A percentile compares a stretch with the other conserved stretches of the same genome.
Evolutionary conservation across 2,329 filamentous ascomycete genomes (phyloP).

Genomic region (Lojkania enalia): DNA sequence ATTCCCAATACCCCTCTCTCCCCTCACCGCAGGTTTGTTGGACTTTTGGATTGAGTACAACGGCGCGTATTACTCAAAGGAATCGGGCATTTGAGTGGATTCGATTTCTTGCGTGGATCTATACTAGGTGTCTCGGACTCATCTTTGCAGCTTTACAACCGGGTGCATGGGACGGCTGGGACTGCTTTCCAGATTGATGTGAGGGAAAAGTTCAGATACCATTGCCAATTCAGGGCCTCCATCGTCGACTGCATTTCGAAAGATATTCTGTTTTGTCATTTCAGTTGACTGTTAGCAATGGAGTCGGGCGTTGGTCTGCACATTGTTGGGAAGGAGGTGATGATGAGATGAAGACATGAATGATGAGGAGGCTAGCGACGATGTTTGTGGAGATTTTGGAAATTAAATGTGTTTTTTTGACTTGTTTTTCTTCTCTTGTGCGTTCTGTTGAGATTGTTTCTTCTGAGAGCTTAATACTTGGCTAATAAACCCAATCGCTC

Average conservation of each 20-base stretch:
- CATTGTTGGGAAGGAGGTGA: neutral
- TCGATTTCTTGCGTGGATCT: too few species aligned
- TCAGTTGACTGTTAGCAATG: neutral
- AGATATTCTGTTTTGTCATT: neutral
- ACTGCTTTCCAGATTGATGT: neutral
- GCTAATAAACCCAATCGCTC: too few species aligned
- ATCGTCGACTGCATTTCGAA: neutral
- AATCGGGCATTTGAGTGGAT: too few species aligned
- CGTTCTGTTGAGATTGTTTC: constrained; percentile 3
- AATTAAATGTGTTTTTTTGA: neutral
- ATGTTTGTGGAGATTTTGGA: neutral
- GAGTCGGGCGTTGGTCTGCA: constrained; percentile 1
- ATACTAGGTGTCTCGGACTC: too few species aligned
- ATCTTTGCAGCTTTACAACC: constrained; percentile 4
- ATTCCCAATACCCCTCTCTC: neutral
- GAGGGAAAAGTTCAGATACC: constrained; percentile 16
- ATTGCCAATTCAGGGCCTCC: constrained; percentile 12
- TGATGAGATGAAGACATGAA: constrained; percentile 3
- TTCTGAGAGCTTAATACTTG: constrained; percentile 7
- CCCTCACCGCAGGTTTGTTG: constrained; percentile 9
- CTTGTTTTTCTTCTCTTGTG: neutral
- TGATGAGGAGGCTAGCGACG: constrained; percentile 2
- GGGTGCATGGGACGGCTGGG: constrained; percentile 8
- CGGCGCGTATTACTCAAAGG: neutral
- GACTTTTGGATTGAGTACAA: constrained; percentile 1